A percentile compares a stretch with the other conserved stretches of the same genome.
These are phyloP conservation scores for Populus simonii DNA, from an alignment of 345 rosid species.

Conservation along the genomic window DNA sequence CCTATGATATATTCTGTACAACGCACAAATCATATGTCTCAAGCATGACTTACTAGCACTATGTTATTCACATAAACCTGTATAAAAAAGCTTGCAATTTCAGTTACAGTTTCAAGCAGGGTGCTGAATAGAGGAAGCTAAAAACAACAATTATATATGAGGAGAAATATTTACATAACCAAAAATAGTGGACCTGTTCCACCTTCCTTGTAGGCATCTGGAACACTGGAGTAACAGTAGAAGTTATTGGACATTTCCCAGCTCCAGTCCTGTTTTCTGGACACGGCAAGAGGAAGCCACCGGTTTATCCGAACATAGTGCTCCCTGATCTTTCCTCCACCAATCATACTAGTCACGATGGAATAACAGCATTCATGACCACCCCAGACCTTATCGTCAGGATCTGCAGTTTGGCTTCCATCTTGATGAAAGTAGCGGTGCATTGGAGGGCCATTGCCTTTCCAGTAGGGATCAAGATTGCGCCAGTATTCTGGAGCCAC, in stretches of 20 bases:
- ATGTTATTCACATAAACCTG: neutral
- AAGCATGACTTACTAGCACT: neutral
- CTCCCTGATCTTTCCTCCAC: conserved; percentile 45
- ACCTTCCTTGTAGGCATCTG: conserved; percentile 41
- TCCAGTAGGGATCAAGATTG: conserved; percentile 60
- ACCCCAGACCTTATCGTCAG: conserved; percentile 56
- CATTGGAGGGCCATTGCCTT: conserved; percentile 47
- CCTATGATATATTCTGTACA: neutral
- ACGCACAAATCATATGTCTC: neutral
- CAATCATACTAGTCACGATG: conserved; percentile 41
- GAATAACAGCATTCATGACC: conserved; percentile 62
- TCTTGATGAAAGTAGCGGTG: conserved; percentile 58
- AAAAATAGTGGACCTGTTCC: conserved; percentile 47
- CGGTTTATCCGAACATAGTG: conserved; percentile 62
- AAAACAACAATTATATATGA: neutral
- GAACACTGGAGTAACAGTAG: conserved; percentile 47
- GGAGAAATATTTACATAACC: conserved; percentile 7
- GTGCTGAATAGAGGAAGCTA: neutral
- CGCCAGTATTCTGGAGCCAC: conserved; percentile 57
- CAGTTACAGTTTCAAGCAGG: neutral
- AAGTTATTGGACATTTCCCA: conserved; percentile 59
- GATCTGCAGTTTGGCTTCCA: conserved; percentile 62
- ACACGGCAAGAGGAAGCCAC: conserved; percentile 41
- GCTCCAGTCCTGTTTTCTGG: conserved; percentile 63
- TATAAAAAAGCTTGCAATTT: neutral